phyloP scores from a whole-genome alignment of 2,329 filamentous ascomycete genomes.

The Xylaria sp. region DNA sequence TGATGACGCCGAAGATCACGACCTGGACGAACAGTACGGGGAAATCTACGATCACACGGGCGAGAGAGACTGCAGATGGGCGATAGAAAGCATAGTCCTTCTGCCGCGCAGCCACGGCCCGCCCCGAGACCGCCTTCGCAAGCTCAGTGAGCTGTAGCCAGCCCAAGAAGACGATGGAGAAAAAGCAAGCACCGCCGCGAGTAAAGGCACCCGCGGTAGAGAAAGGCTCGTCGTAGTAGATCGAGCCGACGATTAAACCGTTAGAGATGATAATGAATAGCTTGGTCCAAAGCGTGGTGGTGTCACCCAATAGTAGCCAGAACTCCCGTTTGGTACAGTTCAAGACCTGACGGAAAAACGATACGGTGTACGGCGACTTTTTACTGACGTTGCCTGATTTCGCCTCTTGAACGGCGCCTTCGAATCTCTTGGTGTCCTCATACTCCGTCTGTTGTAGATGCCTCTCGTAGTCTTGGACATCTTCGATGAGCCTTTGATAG shows the following conservation, averaged over 20 bases:
- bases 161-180: conserved; percentile 63
- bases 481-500: conserved; percentile 68
- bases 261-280: conserved; percentile 81
- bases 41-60: conserved; percentile 68
- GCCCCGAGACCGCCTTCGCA: conserved; percentile 78
- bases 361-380: conserved; percentile 80
- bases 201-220: conserved; percentile 72
- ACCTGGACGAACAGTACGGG: conserved; percentile 71
- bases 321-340: conserved; percentile 78
- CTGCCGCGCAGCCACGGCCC: conserved; percentile 66
- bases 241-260: conserved; percentile 76
- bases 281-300: conserved; percentile 79
- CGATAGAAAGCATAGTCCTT: conserved; percentile 63
- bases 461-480: conserved; percentile 63
- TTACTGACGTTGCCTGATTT: conserved; percentile 75
- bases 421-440: conserved; percentile 71
- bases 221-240: conserved; percentile 75
- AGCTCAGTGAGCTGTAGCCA: conserved; percentile 81
- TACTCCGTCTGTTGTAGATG: conserved; percentile 63
- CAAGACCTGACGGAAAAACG: conserved; percentile 75
- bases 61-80: conserved; percentile 65
- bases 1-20: conserved; percentile 73
- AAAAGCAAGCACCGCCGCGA: conserved; percentile 60
- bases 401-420: conserved; percentile 70
- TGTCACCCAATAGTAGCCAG: conserved; percentile 81